A percentile compares a stretch with the other conserved stretches of the same genome.
phyloP scores from a whole-genome alignment of 2,329 filamentous ascomycete genomes.

The Nemania sp. region DNA sequence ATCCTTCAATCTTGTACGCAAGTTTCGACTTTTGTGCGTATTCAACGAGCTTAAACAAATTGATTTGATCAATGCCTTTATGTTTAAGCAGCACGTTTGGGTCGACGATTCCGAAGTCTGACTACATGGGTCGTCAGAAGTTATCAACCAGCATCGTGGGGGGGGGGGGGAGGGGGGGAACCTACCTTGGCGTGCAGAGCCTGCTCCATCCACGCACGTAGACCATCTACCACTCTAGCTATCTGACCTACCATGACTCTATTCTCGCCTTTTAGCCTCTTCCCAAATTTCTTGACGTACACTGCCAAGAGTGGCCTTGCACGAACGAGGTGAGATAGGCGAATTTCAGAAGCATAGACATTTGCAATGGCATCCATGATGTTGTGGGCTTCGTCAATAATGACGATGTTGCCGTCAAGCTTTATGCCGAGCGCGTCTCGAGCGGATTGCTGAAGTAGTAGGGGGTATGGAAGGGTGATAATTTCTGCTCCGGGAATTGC shows the following conservation, averaged over 20 bases:
- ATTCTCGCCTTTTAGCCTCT: slow-evolving; percentile 86
- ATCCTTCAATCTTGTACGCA: slow-evolving; percentile 92
- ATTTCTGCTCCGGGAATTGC: slow-evolving; percentile 86
- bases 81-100: slow-evolving; percentile 73
- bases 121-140: slow-evolving; percentile 36
- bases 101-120: slow-evolving; percentile 68
- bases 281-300: slow-evolving; percentile 87
- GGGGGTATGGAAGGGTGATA: slow-evolving; percentile 87
- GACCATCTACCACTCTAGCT: slow-evolving; percentile 78
- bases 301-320: slow-evolving; percentile 75
- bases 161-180: neutral
- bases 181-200: slow-evolving; percentile 54
- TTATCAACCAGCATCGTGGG: slow-evolving; percentile 1
- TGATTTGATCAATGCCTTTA: slow-evolving; percentile 93
- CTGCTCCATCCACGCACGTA: slow-evolving; percentile 68
- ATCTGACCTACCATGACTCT: slow-evolving; percentile 88
- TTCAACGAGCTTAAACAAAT: slow-evolving; percentile 82
- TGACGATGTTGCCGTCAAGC: slow-evolving; percentile 84
- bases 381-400: slow-evolving; percentile 97
- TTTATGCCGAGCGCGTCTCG: slow-evolving; percentile 86
- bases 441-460: slow-evolving; percentile 84
- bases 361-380: slow-evolving; percentile 92
- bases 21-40: slow-evolving; percentile 93
- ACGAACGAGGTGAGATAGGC: slow-evolving; percentile 70
- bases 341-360: slow-evolving; percentile 80